Evolutionary conservation across 768 basidiomycete species (phyloP).

Genomic region (Leccinum aurantiacum): DNA sequence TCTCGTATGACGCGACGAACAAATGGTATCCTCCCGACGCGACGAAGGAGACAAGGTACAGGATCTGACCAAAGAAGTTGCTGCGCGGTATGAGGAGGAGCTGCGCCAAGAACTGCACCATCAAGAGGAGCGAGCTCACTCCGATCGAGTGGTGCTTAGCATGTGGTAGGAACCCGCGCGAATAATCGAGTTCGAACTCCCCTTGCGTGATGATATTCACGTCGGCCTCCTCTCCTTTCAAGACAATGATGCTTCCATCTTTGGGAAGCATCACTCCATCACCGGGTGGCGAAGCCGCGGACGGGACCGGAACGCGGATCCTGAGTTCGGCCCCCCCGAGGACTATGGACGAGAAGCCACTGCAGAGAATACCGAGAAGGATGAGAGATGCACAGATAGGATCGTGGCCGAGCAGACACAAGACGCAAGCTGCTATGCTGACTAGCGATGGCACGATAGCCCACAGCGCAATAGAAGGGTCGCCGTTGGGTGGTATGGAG

Average conservation of each 20-base stretch:
- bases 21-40: slow-evolving; percentile 35
- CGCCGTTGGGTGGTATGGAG: slow-evolving; percentile 9
- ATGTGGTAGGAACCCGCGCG: slow-evolving; percentile 4
- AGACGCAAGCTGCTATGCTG: slow-evolving; percentile 22
- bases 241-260: slow-evolving; percentile 23
- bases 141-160: slow-evolving; percentile 18
- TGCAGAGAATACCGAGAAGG: slow-evolving; percentile 31
- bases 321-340: slow-evolving; percentile 28
- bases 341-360: slow-evolving; percentile 29
- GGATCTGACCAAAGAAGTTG: slow-evolving; percentile 35
- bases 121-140: slow-evolving; percentile 26
- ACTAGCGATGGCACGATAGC: slow-evolving; percentile 25
- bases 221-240: slow-evolving; percentile 29
- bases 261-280: slow-evolving; percentile 29
- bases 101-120: slow-evolving; percentile 31
- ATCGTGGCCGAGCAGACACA: slow-evolving; percentile 25
- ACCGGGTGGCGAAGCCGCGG: slow-evolving; percentile 25
- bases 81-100: slow-evolving; percentile 32
- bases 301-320: slow-evolving; percentile 26
- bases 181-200: slow-evolving; percentile 30
- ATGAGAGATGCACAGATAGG: slow-evolving; percentile 31
- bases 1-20: slow-evolving; percentile 34
- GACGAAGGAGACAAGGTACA: slow-evolving; percentile 29
- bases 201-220: slow-evolving; percentile 34
- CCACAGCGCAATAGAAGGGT: slow-evolving; percentile 9